A percentile compares a stretch with the other conserved stretches of the same genome.
Evolutionary conservation across 208 protist genomes (phyloP).

Genomic region (Eutreptiella sp.): DNA sequence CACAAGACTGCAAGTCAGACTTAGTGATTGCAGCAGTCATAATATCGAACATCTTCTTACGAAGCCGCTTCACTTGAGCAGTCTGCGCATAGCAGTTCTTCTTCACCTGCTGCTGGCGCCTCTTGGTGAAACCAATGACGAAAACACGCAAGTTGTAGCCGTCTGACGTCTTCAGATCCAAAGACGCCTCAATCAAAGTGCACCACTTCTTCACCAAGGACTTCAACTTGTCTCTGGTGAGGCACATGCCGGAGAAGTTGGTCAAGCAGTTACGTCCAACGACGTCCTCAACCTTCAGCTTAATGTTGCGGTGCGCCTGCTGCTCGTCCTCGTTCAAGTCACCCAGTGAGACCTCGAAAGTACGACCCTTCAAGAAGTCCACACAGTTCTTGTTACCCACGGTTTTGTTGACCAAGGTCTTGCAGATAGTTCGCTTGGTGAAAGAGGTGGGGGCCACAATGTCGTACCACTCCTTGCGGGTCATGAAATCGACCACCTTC

Average conservation of each 20-base stretch:
- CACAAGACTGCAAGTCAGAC: slow-evolving; percentile 81
- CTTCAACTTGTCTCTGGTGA: slow-evolving; percentile 96
- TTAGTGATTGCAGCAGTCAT: slow-evolving; percentile 75
- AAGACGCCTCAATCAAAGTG: slow-evolving; percentile 90
- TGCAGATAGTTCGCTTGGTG: slow-evolving; percentile 83
- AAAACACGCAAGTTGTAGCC: slow-evolving; percentile 94
- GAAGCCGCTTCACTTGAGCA: slow-evolving; percentile 84
- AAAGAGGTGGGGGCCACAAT: slow-evolving; percentile 94
- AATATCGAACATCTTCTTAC: slow-evolving; percentile 90
- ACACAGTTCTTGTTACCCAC: slow-evolving; percentile 86
- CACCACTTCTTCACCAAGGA: slow-evolving; percentile 98
- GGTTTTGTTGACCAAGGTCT: slow-evolving; percentile 96
- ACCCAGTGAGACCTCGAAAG: slow-evolving; percentile 93
- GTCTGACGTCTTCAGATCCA: slow-evolving; percentile 94
- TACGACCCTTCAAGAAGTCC: slow-evolving; percentile 90
- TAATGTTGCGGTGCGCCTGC: slow-evolving; percentile 90
- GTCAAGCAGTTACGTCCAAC: slow-evolving; percentile 91
- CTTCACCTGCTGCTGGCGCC: slow-evolving; percentile 75
- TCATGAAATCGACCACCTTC: slow-evolving; percentile 91
- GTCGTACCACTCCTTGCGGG: slow-evolving; percentile 99
- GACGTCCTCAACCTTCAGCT: slow-evolving; percentile 92
- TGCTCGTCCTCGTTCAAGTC: slow-evolving; percentile 84
- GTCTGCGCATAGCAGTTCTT: slow-evolving; percentile 97
- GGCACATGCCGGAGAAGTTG: slow-evolving; percentile 96
- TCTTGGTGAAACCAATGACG: slow-evolving; percentile 95